Base-by-base conservation (phyloP, 768 basidiomycete species). In the Grammothele lineata region DNA sequence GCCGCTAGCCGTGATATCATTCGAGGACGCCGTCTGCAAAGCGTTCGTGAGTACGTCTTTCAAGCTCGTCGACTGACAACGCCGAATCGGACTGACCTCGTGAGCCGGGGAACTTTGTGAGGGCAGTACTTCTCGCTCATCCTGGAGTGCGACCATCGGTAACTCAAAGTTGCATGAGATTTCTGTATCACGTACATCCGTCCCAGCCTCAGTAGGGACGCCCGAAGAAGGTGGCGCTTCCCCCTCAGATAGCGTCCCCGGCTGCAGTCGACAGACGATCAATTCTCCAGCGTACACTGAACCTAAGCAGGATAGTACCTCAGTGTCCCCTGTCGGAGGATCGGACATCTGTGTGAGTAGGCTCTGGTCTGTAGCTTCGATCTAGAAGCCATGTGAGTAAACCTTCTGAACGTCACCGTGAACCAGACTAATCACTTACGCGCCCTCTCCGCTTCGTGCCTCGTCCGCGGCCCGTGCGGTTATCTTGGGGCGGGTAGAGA, bases 221-320 rank as follows among this genome's bases (percentile, higher is more conserved):
- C 56, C 53, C 11, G 59, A 62, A 8, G 61, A 55, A 6, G 61
- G 53, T 12, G 61, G 61, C 4, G 43, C 51, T 45, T 57, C 57
- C 1, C 35, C 45, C 10, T 57, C 56, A 9, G 54, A 57, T 18
- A 33, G 37, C 24, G 14, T 30, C 40, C n/a, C n/a, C n/a, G n/a
- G n/a, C n/a, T n/a, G n/a, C n/a, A n/a, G n/a, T n/a, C n/a, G n/a
- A n/a, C n/a, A n/a, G n/a, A n/a, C n/a, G n/a, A n/a, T n/a, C n/a
- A n/a, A n/a, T n/a, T n/a, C n/a, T n/a, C n/a, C n/a, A n/a, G n/a
- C n/a, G n/a, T n/a, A n/a, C n/a, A n/a, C n/a, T n/a, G n/a, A n/a
- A n/a, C n/a, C n/a, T n/a, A n/a, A n/a, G n/a, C n/a, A n/a, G n/a
- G n/a, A n/a, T 36, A 22, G 8, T 43, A 54, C 54, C 57, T 56